phyloP scores from a whole-genome alignment of 495 filamentous ascomycete species.

The Tirmania nivea region DNA sequence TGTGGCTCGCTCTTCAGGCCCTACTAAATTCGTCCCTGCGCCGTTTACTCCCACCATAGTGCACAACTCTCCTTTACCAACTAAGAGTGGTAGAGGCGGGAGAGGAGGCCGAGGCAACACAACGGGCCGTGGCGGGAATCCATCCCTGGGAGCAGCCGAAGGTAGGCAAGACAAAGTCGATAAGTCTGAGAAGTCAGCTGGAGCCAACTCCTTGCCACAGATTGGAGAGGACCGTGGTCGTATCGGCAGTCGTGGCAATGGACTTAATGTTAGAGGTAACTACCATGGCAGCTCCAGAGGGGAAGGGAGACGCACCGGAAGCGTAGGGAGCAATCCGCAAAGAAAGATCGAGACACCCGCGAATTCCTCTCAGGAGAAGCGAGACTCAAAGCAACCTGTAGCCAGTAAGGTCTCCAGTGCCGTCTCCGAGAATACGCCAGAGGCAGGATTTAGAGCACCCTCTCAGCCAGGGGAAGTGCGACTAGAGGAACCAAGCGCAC shows the following conservation, averaged over 20 bases:
- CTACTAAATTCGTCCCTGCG: constrained; percentile 23
- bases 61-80: constrained; percentile 17
- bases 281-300: constrained; percentile 5
- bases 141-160: neutral
- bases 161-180: neutral
- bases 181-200: neutral
- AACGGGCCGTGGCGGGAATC: neutral
- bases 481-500: neutral
- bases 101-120: constrained; percentile 33
- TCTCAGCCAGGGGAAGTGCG: neutral
- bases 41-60: constrained; percentile 9
- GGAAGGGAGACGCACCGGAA: constrained; percentile 5
- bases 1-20: constrained; percentile 12
- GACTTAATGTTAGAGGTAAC: constrained; percentile 3
- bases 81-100: constrained; percentile 33
- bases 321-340: neutral
- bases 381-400: neutral
- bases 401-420: neutral
- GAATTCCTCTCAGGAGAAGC: neutral
- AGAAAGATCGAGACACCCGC: neutral
- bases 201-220: neutral
- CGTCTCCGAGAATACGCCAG: neutral
- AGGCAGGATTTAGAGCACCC: neutral
- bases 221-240: neutral
- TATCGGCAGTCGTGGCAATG: constrained; percentile 5